These are phyloP conservation scores for Aspergillus haitiensis DNA, from an alignment of 495 filamentous ascomycete genomes.

Conservation along the genomic window DNA sequence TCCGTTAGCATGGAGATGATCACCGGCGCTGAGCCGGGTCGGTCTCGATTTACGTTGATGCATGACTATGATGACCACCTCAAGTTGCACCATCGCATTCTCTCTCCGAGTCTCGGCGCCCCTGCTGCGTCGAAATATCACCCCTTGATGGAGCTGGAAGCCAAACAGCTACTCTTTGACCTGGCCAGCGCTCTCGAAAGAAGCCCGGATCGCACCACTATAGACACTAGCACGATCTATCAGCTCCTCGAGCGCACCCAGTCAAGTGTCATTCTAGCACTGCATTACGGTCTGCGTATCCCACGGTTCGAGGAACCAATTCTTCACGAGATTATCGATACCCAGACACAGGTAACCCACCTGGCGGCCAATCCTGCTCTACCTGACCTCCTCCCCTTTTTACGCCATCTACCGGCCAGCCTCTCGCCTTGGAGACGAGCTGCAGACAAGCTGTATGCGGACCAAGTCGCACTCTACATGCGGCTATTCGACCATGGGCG, in stretches of 20 bases:
- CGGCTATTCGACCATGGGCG: constrained; percentile 29
- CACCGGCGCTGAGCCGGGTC: constrained; percentile 26
- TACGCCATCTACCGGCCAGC: constrained; percentile 33
- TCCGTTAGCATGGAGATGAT: constrained; percentile 40
- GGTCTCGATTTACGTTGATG: constrained; percentile 33
- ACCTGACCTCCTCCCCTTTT: constrained; percentile 35
- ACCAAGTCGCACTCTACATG: constrained; percentile 29
- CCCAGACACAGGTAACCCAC: constrained; percentile 28
- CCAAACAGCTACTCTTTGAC: constrained; percentile 31
- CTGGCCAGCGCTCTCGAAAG: constrained; percentile 8
- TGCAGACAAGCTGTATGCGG: constrained; percentile 26
- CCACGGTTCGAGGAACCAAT: constrained; percentile 28
- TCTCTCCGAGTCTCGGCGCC: constrained; percentile 28
- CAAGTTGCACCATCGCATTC: constrained; percentile 34
- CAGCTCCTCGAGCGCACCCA: constrained; percentile 31
- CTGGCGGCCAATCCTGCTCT: constrained; percentile 30
- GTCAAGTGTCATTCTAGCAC: constrained; percentile 32
- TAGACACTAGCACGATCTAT: constrained; percentile 28
- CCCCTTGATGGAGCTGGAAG: constrained; percentile 33
- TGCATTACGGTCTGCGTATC: constrained; percentile 40
- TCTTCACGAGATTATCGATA: constrained; percentile 30
- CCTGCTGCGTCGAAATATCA: constrained; percentile 25
- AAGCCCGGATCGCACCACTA: neutral
- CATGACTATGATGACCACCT: constrained; percentile 35
- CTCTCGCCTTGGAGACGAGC: constrained; percentile 37